Base-by-base conservation (phyloP, 768 basidiomycete genomes). In the Lyophyllum semitale region DNA sequence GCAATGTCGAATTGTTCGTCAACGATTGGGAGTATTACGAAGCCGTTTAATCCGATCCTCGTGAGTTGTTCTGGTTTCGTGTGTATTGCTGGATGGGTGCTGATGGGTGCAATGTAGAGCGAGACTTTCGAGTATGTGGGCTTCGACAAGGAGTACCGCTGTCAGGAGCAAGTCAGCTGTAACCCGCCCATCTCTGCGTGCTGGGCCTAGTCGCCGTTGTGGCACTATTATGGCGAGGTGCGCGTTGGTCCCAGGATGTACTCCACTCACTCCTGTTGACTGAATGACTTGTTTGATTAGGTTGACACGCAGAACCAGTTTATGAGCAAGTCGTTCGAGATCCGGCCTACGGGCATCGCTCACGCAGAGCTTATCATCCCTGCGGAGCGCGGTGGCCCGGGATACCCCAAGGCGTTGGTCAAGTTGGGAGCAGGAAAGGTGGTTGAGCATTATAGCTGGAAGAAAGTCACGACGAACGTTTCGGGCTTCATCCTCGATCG, bases 1-100 rank as follows among this genome's bases (percentile, higher is more conserved):
- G 95, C 95, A 2, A 97, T 97, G 93, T 92, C 91, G 26, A 98
- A 98, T 73, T 98, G 98, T 71, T 93, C 92, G 1, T 93, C 91
- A 20, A 98, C 95, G 2, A 92, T 96, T 61, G 95, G 96, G 3
- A 83, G 95, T 32, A 97, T 98, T 59, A 95, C 95, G 12, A 97
- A 98, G 71, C 95, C 95, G 1, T 97, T 97, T 73, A 97, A 97
- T 70, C 95, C 94, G 6, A 92, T 96, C 86, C 83, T 97, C 51
- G 90, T 92, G 56, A 48, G 88, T 77, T n/a, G n/a, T n/a, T 7
- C 32, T 9, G 9, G 0, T 49, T 42, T 54, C 35, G 18, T 42
- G 35, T 37, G 40, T 26, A n/a, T 35, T 8, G 30, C 37, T 51
- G 13, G 37, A n/a, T 41, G 55, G 15, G 50, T 40, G 20, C 15